Base-by-base conservation (phyloP, 2,329 filamentous ascomycete genomes). In the Clarireedia homoeocarpa region DNA sequence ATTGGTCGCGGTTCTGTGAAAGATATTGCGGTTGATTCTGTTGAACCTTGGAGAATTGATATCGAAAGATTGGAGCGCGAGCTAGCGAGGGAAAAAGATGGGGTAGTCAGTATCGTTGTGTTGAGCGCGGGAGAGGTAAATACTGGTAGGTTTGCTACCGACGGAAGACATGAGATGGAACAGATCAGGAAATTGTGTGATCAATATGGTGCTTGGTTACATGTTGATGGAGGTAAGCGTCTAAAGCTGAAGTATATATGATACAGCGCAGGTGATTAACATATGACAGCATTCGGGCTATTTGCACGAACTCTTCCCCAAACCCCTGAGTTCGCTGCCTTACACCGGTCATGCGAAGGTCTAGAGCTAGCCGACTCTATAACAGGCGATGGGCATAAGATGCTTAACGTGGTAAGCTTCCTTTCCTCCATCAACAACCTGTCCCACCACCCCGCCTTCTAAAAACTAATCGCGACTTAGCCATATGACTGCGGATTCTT, bases 401-500 rank as follows among this genome's bases (percentile, higher is more conserved):
- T 96, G n/a, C 79, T 97, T 59, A 96, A 96, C 63, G 90, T 96
- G 47, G 83, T 85, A 70, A 58, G 81, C 77, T 48, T 51, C 10
- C 12, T 34, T 36, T 56, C 27, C n/a, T 26, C 42, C 42, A 26
- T 38, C 15, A 17, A 20, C 12, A n/a, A n/a, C 27, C 10, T 9
- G 26, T 30, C 30, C 53, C 53, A 58, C 49, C 15, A 27, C 26
- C 5, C 26, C 5, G 7, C 26, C 26, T 27, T 6, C 30, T 47
- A 24, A 47, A 48, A n/a, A 54, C 47, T 53, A 20, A 23, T 12
- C 14, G 23, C 10, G 6, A 15, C n/a, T 7, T 15, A 65, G 64
- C 91, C 92, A 0, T 96, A 96, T 65, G 92, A 96, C 70, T 91
- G 86, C 65, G 92, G 91, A 45, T 86, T 96, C 71, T 95, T 96